Base-by-base conservation (phyloP, 257 asterid genomes). In the Solanum ossicruentum region DNA sequence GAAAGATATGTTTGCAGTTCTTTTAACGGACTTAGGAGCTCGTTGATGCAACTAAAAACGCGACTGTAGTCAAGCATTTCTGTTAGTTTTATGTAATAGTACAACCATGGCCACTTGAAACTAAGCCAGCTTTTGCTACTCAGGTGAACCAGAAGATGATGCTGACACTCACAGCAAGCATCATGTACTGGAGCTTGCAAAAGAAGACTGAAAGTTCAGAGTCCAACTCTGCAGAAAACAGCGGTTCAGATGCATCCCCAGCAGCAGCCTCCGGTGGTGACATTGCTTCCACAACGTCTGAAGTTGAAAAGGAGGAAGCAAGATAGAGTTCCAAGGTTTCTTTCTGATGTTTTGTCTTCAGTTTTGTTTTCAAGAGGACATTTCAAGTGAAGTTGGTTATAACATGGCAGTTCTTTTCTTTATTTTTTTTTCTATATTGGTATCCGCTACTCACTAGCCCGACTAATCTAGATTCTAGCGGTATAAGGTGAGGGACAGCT, bases 131-230 rank as follows among this genome's bases (percentile, higher is more conserved):
- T 70, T 26, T 78, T 78, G 32, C 7, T 28, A 78, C 13, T 9
- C 83, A 78, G 83, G 83, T 78, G 41, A 16, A 78, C 83, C 83
- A 78, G 65, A 78, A 78, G 83, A 78, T 78, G 83, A 78, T 78
- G 47, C 65, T 78, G 21, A 52, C 83, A 51, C 83, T 78, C 17
- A 78, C 66, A 78, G 83, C 66, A 52, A 52, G 83, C 83, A 78
- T 78, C 47, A 78, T 78, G 83, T 51, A 23, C 41, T 78, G 83
- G 83, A 78, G 66, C 83, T 78, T 78, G 83, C 83, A 78, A 3
- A 55, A 12, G 10, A 51, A 78, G 60, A 32, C 47, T 9, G 83
- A 32, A 78, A 7, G 32, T 17, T 28, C 66, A 16, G 83, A 52
- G 26, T 23, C 83, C 65, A 52, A 23, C 49, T 12, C 45, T 28